Percentiles rank a stretch among this genome's conserved stretches.
These are phyloP conservation scores for Lagenidium giganteum DNA, from an alignment of 352 stramenopile genomes.

Conservation along the genomic window DNA sequence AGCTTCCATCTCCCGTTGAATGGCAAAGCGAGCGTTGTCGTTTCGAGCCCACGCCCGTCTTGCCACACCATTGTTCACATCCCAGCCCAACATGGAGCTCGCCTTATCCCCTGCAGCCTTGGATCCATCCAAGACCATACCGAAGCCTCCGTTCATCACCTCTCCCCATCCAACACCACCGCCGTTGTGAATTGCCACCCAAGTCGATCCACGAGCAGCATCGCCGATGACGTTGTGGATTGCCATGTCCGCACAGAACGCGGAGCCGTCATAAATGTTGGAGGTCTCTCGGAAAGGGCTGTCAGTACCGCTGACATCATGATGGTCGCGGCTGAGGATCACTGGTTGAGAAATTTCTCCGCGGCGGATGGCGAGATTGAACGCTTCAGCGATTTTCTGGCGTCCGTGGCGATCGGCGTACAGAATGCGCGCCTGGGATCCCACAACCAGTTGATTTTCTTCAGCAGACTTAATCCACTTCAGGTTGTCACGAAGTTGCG, in stretches of 20 bases:
- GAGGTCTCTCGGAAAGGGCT: slow-evolving; percentile 86
- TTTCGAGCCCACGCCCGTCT: slow-evolving; percentile 81
- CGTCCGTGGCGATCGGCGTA: slow-evolving; percentile 81
- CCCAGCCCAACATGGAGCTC: slow-evolving; percentile 78
- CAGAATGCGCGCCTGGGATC: slow-evolving; percentile 85
- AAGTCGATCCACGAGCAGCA: slow-evolving; percentile 77
- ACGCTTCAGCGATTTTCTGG: slow-evolving; percentile 68
- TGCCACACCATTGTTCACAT: slow-evolving; percentile 87
- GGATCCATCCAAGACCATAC: slow-evolving; percentile 82
- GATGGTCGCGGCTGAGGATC: slow-evolving; percentile 84
- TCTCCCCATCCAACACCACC: slow-evolving; percentile 87
- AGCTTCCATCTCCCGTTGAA: slow-evolving; percentile 77
- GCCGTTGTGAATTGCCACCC: slow-evolving; percentile 87
- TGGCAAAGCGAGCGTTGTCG: slow-evolving; percentile 78
- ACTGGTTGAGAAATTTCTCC: slow-evolving; percentile 68
- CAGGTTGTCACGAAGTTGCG: slow-evolving; percentile 82
- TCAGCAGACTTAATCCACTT: slow-evolving; percentile 82
- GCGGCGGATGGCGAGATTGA: slow-evolving; percentile 74
- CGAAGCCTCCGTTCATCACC: slow-evolving; percentile 87
- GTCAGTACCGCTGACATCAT: slow-evolving; percentile 87
- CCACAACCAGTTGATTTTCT: slow-evolving; percentile 83
- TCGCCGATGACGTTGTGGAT: slow-evolving; percentile 88
- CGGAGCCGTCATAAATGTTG: slow-evolving; percentile 83
- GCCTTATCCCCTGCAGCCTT: slow-evolving; percentile 57
- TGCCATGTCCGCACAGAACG: slow-evolving; percentile 87